Conservation (phyloP, 768 basidiomycete genomes). For the Hericium alpestre region DNA sequence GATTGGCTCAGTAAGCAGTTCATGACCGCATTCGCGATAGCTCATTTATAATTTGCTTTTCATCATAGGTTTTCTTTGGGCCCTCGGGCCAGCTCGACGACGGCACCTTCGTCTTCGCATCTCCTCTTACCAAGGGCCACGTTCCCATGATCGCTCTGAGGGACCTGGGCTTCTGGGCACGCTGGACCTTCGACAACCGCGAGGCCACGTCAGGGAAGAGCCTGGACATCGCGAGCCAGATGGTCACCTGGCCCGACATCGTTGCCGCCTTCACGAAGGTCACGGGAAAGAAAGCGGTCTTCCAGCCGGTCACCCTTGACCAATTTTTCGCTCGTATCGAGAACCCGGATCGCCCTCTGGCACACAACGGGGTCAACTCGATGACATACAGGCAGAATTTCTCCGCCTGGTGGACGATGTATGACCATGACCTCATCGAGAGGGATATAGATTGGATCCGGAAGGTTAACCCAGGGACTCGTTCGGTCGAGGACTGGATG, state of each 20-base stretch:
- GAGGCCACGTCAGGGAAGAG: slow-evolving; percentile 14
- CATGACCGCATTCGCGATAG: neutral
- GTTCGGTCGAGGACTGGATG: neutral
- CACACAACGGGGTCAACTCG: slow-evolving; percentile 7
- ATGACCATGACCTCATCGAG: slow-evolving; percentile 32
- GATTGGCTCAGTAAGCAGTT: slow-evolving; percentile 24
- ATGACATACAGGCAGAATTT: slow-evolving; percentile 29
- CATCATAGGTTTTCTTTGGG: slow-evolving; percentile 10
- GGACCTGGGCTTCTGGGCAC: slow-evolving; percentile 23
- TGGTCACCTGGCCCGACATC: slow-evolving; percentile 17
- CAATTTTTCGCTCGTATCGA: slow-evolving; percentile 13
- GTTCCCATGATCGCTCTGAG: slow-evolving; percentile 20
- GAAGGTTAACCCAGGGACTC: neutral
- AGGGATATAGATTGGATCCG: slow-evolving; percentile 18
- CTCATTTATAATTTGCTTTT: neutral
- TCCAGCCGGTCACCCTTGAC: slow-evolving; percentile 12
- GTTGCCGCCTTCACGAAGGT: slow-evolving; percentile 20
- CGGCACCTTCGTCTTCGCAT: slow-evolving; percentile 21
- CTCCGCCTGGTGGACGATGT: slow-evolving; percentile 32
- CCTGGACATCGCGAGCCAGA: slow-evolving; percentile 19
- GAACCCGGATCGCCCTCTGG: slow-evolving; percentile 15
- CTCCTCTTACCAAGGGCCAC: slow-evolving; percentile 17
- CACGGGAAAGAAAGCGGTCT: slow-evolving; percentile 17
- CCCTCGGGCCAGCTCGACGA: slow-evolving; percentile 17
- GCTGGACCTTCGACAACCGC: slow-evolving; percentile 22